phyloP scores from a whole-genome alignment of 306 rosid genomes.

The Fagus sylvatica region DNA sequence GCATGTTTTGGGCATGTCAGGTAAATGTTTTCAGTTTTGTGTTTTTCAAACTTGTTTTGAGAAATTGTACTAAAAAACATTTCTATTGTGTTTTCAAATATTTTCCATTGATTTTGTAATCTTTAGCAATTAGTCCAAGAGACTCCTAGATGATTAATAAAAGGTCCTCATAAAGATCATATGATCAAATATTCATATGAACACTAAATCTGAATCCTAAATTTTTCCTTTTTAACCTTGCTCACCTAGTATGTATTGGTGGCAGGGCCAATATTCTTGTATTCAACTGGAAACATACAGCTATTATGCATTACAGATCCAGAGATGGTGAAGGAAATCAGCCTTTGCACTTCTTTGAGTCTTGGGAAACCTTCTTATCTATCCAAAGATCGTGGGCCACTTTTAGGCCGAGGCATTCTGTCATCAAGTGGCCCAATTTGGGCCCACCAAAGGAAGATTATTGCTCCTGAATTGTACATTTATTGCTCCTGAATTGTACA shows the following conservation, averaged over 20 bases:
- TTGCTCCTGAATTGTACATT: no score
- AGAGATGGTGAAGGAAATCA: constrained; percentile 43
- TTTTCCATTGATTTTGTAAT: no score
- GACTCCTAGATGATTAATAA: no score
- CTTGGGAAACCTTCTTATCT: constrained; percentile 41
- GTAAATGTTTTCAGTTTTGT: no score
- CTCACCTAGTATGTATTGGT: not conserved
- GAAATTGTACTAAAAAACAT: no score
- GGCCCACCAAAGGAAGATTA: constrained; percentile 45
- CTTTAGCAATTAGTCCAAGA: no score
- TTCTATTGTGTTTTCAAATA: no score
- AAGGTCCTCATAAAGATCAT: no score
- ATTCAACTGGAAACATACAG: constrained; percentile 36
- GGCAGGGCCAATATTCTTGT: constrained; percentile 36
- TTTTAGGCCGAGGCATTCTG: constrained; percentile 41
- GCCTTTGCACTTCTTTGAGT: constrained; percentile 24
- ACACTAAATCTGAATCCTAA: not conserved
- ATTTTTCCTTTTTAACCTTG: not conserved
- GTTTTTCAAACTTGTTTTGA: no score
- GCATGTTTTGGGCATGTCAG: no score
- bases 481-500: no score
- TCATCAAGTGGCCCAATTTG: constrained; percentile 41
- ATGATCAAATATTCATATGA: no score
- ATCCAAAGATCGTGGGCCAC: constrained; percentile 31
- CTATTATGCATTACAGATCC: constrained; percentile 21